A percentile compares a stretch with the other conserved stretches of the same genome.
Conservation (phyloP, 2,329 filamentous ascomycete genomes). For the Talaromyces pinophilus region DNA sequence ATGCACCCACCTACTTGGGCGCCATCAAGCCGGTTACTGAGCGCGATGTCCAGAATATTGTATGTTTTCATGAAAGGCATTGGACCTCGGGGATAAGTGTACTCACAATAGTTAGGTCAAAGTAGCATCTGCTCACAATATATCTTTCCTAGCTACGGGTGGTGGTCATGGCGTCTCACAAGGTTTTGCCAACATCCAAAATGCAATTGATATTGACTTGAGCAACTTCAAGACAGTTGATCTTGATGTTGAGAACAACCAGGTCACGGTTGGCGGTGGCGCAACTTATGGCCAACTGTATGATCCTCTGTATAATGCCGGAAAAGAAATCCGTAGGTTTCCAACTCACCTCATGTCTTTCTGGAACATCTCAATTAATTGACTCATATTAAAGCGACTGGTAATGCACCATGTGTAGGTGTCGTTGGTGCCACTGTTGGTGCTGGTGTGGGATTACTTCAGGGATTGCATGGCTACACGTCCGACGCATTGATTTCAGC, state of each 20-base stretch:
- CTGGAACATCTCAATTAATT: background rate
- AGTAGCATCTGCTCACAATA: conserved; percentile 18
- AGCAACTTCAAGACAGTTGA: conserved; percentile 32
- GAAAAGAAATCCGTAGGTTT: conserved; percentile 36
- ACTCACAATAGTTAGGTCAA: conserved; percentile 13
- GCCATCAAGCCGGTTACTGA: conserved; percentile 20
- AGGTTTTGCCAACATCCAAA: conserved; percentile 23
- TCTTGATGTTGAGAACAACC: conserved; percentile 29
- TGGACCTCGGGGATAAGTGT: background rate
- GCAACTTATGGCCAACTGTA: conserved; percentile 32
- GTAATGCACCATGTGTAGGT: conserved; percentile 19
- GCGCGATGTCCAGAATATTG: conserved; percentile 15
- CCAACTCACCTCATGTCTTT: no score
- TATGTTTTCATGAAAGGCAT: background rate
- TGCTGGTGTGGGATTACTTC: conserved; percentile 22
- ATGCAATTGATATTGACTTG: conserved; percentile 37
- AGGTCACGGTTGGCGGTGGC: conserved; percentile 32
- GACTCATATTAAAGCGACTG: conserved; percentile 12
- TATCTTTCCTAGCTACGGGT: conserved; percentile 22
- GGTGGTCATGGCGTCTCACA: conserved; percentile 16
- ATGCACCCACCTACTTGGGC: conserved; percentile 19
- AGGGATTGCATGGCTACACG: conserved; percentile 22
- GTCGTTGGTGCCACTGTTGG: conserved; percentile 22
- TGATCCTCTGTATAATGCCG: conserved; percentile 30
- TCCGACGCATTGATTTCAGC: conserved; percentile 21